Evolutionary conservation across 2,329 filamentous ascomycete genomes (phyloP), one percentile per base, ranked within the genome.

Genomic region (Paraphaeosphaeria minitans): DNA sequence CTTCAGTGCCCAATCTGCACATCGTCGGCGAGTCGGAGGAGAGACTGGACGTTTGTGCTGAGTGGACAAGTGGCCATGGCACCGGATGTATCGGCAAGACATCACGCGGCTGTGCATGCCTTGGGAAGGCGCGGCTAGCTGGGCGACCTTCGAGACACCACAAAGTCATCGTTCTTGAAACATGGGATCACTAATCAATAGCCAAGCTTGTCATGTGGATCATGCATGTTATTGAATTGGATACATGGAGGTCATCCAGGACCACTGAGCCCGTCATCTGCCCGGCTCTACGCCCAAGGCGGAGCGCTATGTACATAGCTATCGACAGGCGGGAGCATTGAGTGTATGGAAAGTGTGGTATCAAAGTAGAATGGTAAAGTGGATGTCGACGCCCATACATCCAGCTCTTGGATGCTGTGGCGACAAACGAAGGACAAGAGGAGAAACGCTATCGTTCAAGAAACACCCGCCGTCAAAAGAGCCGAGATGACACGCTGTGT

Each of bases 361-460:
- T 68, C 58, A 59, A 56, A 55, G 60, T 24, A 64, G 48, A 56
- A 47, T 29, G 31, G 43, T n/a, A 58, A 56, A 74, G 59, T 66
- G 71, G 73, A 58, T 31, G 71, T 61, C 67, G 57, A 58, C 52
- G 59, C 58, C 62, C 69, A 68, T 62, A 67, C 66, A 53, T 72
- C 73, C 70, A 76, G 72, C 72, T 69, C 72, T 75, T 75, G 73
- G 73, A 65, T 69, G 65, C 67, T 63, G 65, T 68, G 64, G 63
- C 51, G 58, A 64, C 55, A 62, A 65, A 53, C 35, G 56, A 65
- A 67, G 62, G 57, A 58, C 58, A 65, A 55, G 33, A 55, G 53
- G 58, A 50, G 57, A 62, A 60, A 64, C 45, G 41, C 47, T 37
- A 48, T 50, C 35, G n/a, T 43, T 51, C 24, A 10, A 27, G 2